These are phyloP conservation scores for Fusarium dimerum DNA, from an alignment of 2,329 filamentous ascomycete species.

Conservation along the genomic window DNA sequence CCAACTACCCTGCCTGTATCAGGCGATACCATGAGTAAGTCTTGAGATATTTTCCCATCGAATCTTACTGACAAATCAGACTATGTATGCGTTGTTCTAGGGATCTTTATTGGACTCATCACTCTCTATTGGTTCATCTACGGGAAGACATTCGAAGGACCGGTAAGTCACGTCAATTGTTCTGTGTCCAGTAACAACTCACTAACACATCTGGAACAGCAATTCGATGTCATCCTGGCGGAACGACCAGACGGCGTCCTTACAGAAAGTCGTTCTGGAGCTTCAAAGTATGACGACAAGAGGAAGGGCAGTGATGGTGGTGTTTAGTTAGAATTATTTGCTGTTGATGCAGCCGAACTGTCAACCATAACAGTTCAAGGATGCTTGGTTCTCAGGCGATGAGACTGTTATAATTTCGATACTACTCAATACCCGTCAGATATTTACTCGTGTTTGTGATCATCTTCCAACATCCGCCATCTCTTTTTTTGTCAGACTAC, in stretches of 20 bases:
- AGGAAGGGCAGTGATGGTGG: not conserved
- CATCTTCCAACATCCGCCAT: too few relatives aligned
- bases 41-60: fast-evolving
- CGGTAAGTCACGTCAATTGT: constrained; percentile 1
- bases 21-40: constrained; percentile 14
- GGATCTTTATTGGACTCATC: constrained; percentile 27
- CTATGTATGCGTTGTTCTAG: constrained; percentile 37
- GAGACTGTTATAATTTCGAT: too few relatives aligned
- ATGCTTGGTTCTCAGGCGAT: too few relatives aligned
- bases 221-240: constrained; percentile 10
- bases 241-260: not conserved
- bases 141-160: constrained; percentile 8
- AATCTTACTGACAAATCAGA: constrained; percentile 21
- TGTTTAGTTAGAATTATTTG: not conserved
- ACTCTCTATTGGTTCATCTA: constrained; percentile 10
- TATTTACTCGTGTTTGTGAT: too few relatives aligned
- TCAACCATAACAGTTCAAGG: too few relatives aligned
- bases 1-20: constrained; percentile 10
- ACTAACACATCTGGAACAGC: not conserved
- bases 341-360: too few relatives aligned
- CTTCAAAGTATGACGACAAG: not conserved
- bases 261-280: not conserved
- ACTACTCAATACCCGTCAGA: too few relatives aligned
- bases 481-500: too few relatives aligned
- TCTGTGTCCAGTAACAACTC: too few relatives aligned